Percentiles rank a stretch among this genome's conserved stretches.
Conservation (phyloP, 148 eudicot species). For the Nepenthes mirabilis region DNA sequence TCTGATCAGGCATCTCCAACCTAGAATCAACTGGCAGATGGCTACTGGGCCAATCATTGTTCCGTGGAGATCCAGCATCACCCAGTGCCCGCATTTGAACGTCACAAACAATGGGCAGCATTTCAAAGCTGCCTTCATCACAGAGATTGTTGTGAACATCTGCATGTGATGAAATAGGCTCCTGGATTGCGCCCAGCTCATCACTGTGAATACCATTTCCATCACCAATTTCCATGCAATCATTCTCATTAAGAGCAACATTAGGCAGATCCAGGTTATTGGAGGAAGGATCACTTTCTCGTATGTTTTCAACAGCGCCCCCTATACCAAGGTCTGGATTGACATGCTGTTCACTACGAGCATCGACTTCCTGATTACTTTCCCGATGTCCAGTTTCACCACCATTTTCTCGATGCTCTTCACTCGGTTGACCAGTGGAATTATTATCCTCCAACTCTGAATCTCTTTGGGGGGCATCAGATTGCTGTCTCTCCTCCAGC, state of each 20-base stretch:
- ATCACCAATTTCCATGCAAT: constrained; percentile 50
- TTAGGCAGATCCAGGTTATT: constrained; percentile 14
- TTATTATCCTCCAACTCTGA: constrained; percentile 17
- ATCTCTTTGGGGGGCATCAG: constrained; percentile 16
- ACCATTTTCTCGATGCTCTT: constrained; percentile 21
- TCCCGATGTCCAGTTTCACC: constrained; percentile 23
- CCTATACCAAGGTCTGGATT: constrained; percentile 18
- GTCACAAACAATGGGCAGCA: constrained; percentile 11
- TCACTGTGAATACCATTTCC: constrained; percentile 29
- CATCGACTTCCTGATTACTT: constrained; percentile 23
- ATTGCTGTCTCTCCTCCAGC: constrained; percentile 21
- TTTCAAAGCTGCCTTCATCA: constrained; percentile 17
- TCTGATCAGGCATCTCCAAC: constrained; percentile 21
- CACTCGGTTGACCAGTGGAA: constrained; percentile 24
- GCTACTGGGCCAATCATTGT: constrained; percentile 20
- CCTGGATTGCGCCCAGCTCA: constrained; percentile 18
- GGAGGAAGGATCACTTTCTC: constrained; percentile 23
- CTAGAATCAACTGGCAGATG: constrained; percentile 24
- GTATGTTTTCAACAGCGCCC: constrained; percentile 17
- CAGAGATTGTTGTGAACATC: constrained; percentile 10
- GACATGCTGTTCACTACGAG: constrained; percentile 16
- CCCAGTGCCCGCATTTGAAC: constrained; percentile 29
- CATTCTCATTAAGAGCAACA: constrained; percentile 14
- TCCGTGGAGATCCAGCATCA: constrained; percentile 17
- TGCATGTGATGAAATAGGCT: constrained; percentile 9